A percentile compares a stretch with the other conserved stretches of the same genome.
Conservation (phyloP, 179 eudicot species). For the Beta corolliflora region DNA sequence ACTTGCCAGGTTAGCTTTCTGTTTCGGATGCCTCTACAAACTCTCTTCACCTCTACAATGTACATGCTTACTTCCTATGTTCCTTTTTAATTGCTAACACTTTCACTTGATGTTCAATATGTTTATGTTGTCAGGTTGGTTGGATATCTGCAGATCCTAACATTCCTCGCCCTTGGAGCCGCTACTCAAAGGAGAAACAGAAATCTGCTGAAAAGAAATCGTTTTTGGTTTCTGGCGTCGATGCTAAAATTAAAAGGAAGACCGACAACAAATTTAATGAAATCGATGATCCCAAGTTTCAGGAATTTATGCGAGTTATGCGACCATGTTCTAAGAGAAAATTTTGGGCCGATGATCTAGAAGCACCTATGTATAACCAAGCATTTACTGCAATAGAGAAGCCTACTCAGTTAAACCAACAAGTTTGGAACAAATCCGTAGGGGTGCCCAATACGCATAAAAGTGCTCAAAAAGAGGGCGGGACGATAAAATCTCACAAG, state of each 20-base stretch:
- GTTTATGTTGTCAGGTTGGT: conserved; percentile 52
- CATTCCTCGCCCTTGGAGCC: conserved; percentile 91
- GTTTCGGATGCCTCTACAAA: background rate
- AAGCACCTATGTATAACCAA: conserved; percentile 36
- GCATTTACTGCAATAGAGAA: conserved; percentile 24
- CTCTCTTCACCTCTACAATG: background rate
- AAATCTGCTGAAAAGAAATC: conserved; percentile 35
- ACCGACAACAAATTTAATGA: conserved; percentile 27
- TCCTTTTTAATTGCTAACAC: background rate
- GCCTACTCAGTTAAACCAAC: conserved; percentile 28
- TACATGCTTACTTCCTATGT: background rate
- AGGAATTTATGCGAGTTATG: conserved; percentile 78
- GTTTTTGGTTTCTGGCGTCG: conserved; percentile 27
- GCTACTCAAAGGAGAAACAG: conserved; percentile 56
- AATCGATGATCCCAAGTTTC: conserved; percentile 55
- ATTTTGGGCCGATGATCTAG: conserved; percentile 76
- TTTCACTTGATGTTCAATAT: background rate
- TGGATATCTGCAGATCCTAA: conserved; percentile 72
- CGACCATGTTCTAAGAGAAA: conserved; percentile 66
- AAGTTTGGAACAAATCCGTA: conserved; percentile 7
- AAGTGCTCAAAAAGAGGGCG: conserved; percentile 30
- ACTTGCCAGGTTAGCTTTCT: background rate
- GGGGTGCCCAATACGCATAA: conserved; percentile 25
- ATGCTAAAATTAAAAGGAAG: conserved; percentile 29
- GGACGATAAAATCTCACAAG: conserved; percentile 18